Percentiles rank a stretch among this genome's conserved stretches.
These are phyloP conservation scores for Quercus gilva DNA, from an alignment of 306 rosid species.

Conservation along the genomic window DNA sequence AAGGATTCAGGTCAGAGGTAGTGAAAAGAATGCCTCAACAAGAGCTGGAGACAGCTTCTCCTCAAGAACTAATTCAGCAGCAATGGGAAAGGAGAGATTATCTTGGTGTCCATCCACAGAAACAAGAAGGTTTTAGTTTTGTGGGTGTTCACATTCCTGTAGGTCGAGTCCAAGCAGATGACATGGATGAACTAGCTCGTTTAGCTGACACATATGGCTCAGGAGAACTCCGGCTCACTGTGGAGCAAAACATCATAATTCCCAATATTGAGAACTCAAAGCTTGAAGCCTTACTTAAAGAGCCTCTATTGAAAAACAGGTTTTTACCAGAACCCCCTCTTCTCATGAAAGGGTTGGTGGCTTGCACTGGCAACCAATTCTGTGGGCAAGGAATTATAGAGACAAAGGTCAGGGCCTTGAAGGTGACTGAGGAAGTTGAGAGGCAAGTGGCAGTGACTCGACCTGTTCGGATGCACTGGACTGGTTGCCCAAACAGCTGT, in stretches of 20 bases:
- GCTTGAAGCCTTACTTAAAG: slow-evolving; percentile 53
- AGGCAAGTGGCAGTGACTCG: slow-evolving; percentile 59
- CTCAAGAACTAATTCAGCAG: slow-evolving; percentile 60
- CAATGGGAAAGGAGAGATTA: slow-evolving; percentile 90
- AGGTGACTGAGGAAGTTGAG: slow-evolving; percentile 81
- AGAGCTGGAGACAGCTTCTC: slow-evolving; percentile 62
- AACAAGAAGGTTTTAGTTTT: slow-evolving; percentile 72
- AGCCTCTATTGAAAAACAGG: slow-evolving; percentile 54
- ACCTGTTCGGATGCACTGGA: slow-evolving; percentile 97
- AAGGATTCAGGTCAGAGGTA: slow-evolving; percentile 89
- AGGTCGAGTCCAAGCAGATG: slow-evolving; percentile 87
- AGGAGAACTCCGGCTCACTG: slow-evolving; percentile 79
- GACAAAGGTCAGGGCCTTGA: slow-evolving; percentile 86
- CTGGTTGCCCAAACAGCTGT: slow-evolving; percentile 88
- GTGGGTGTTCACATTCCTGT: slow-evolving; percentile 91
- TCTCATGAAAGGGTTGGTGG: slow-evolving; percentile 82
- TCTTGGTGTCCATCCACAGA: slow-evolving; percentile 82
- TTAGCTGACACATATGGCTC: slow-evolving; percentile 74
- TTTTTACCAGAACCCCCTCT: slow-evolving; percentile 74
- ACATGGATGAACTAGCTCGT: slow-evolving; percentile 81
- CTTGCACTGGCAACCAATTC: slow-evolving; percentile 93
- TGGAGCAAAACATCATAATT: slow-evolving; percentile 87
- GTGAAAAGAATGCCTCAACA: slow-evolving; percentile 77
- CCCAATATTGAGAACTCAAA: slow-evolving; percentile 69
- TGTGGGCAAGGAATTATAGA: slow-evolving; percentile 96